Conservation (phyloP, 805 yeast genomes). For the Cyberlindnera japonica region DNA sequence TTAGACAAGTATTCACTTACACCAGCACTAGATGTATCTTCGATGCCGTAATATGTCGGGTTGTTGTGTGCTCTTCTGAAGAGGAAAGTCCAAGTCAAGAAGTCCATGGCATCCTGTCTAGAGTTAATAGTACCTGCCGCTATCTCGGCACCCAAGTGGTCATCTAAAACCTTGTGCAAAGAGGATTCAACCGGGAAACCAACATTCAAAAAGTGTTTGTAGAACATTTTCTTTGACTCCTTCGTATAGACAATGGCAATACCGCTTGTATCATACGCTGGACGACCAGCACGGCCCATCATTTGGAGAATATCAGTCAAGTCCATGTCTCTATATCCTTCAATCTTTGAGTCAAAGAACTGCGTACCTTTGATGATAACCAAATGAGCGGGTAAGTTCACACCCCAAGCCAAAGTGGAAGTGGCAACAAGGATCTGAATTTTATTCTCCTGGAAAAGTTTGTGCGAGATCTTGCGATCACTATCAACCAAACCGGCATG, state of each 20-base stretch:
- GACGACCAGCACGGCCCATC: conserved; percentile 99
- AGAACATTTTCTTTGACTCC: conserved; percentile 76
- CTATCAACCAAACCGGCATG: conserved; percentile 95
- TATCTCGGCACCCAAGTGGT: conserved; percentile 94
- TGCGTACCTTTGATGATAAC: conserved; percentile 97
- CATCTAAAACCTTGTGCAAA: conserved; percentile 72
- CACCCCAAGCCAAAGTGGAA: conserved; percentile 99
- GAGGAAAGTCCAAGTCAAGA: conserved; percentile 95
- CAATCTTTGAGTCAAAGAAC: conserved; percentile 88
- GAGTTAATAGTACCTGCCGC: conserved; percentile 86
- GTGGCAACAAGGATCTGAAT: conserved; percentile 91
- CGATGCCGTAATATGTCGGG: conserved; percentile 87
- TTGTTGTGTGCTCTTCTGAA: conserved; percentile 89
- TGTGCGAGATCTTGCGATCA: conserved; percentile 86
- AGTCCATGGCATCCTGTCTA: conserved; percentile 88
- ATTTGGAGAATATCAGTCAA: conserved; percentile 95
- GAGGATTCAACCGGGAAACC: conserved; percentile 96
- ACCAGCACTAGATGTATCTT: conserved; percentile 69
- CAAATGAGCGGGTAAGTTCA: conserved; percentile 94
- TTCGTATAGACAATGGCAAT: conserved; percentile 89
- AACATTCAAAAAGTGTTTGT: conserved; percentile 80
- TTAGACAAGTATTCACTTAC: conserved; percentile 72
- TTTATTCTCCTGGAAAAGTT: conserved; percentile 77
- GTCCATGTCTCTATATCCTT: conserved; percentile 91
- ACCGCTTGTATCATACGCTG: conserved; percentile 90